phyloP scores from a whole-genome alignment of 179 eudicot genomes.

The Silene noctiflora region DNA sequence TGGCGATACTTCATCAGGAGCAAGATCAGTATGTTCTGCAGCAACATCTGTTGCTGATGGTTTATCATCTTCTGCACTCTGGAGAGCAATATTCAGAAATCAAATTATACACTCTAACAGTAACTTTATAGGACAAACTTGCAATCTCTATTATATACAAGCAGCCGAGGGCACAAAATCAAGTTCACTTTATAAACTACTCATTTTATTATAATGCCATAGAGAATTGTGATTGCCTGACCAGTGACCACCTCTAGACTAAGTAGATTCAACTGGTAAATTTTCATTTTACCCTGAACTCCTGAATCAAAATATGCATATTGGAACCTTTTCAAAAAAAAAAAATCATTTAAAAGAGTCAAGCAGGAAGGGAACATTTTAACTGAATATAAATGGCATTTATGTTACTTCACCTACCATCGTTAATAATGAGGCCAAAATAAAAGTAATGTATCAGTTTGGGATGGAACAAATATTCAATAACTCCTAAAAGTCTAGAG shows the following conservation, averaged over 20 bases:
- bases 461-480: neutral
- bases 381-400: neutral
- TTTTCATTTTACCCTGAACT: neutral
- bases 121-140: neutral
- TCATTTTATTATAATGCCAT: neutral
- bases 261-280: neutral
- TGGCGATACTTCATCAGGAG: conserved; percentile 52
- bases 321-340: neutral
- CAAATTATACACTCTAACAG: neutral
- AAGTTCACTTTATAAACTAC: neutral
- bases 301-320: neutral
- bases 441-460: neutral
- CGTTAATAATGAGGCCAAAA: neutral
- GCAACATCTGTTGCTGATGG: conserved; percentile 40
- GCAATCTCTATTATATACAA: neutral
- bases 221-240: neutral
- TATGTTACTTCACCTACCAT: neutral
- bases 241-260: neutral
- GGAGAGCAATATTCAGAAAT: conserved; percentile 22
- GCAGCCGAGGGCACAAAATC: neutral
- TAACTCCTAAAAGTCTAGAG: neutral
- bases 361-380: neutral
- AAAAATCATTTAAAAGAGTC: neutral
- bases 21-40: conserved; percentile 40
- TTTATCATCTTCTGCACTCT: conserved; percentile 62